phyloP scores from a whole-genome alignment of 176 grass and related monocot species.

The Avena insularis region DNA sequence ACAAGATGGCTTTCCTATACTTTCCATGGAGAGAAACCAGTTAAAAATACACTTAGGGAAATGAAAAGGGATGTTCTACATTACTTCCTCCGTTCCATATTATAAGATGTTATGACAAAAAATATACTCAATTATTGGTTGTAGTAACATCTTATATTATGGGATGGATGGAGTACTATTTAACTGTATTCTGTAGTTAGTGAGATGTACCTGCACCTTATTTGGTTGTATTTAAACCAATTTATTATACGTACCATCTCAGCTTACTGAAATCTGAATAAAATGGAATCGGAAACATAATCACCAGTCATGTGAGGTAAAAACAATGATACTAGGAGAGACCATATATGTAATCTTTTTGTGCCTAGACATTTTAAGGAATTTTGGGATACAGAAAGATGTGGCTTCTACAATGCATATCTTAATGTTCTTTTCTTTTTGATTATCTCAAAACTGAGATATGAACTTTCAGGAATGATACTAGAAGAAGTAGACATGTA shows the following conservation, averaged over 20 bases:
- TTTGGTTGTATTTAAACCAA: not conserved
- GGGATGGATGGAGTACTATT: not conserved
- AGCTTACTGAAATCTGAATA: conserved; percentile 3
- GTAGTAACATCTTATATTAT: no score
- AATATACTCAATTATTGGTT: no score
- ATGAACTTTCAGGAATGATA: no score
- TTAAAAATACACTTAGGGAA: not conserved
- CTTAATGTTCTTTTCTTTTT: not conserved
- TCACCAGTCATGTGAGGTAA: not conserved
- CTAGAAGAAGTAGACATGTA: no score
- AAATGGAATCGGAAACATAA: not conserved
- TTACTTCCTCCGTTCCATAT: not conserved
- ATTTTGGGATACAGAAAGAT: not conserved
- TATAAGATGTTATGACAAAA: no score
- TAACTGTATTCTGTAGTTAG: not conserved
- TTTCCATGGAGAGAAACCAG: not conserved
- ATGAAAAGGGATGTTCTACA: not conserved
- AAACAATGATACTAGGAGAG: not conserved
- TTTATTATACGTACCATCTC: not conserved
- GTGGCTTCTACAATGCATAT: not conserved
- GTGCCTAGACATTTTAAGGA: not conserved
- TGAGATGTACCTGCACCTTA: not conserved
- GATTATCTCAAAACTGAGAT: not conserved
- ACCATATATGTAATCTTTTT: not conserved
- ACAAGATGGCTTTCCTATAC: not conserved